Conservation (phyloP, 129 eudicot species). For the Saussurea involucrata region DNA sequence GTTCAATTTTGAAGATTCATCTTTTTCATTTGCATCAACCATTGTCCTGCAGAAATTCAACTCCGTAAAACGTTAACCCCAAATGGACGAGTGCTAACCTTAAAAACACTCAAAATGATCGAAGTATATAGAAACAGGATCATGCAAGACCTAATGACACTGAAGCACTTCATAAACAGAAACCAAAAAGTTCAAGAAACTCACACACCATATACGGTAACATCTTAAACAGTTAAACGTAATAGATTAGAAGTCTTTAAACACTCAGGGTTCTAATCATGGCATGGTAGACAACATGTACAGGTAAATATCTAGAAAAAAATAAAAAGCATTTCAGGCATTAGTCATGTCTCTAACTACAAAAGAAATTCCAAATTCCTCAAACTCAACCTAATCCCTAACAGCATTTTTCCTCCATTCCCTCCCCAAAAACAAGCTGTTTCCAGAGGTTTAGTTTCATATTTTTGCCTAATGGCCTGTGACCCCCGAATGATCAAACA, state of each 20-base stretch:
- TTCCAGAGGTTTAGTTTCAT: background rate
- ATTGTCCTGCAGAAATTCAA: conserved; percentile 33
- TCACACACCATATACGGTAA: background rate
- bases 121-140: background rate
- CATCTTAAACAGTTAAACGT: background rate
- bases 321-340: background rate
- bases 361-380: background rate
- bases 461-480: background rate
- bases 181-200: background rate
- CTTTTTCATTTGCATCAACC: conserved; percentile 36
- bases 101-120: conserved; percentile 4
- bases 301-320: background rate
- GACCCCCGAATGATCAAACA: background rate
- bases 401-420: background rate
- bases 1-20: conserved; percentile 8
- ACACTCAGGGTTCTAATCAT: background rate
- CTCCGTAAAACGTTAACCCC: conserved; percentile 13
- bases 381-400: background rate
- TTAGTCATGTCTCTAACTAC: background rate
- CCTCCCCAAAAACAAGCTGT: background rate
- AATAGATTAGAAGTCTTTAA: background rate
- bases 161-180: background rate
- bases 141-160: background rate
- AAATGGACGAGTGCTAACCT: conserved; percentile 4
- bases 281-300: background rate